These are phyloP conservation scores for Torulaspora indica DNA, from an alignment of 805 yeast species.

Conservation along the genomic window DNA sequence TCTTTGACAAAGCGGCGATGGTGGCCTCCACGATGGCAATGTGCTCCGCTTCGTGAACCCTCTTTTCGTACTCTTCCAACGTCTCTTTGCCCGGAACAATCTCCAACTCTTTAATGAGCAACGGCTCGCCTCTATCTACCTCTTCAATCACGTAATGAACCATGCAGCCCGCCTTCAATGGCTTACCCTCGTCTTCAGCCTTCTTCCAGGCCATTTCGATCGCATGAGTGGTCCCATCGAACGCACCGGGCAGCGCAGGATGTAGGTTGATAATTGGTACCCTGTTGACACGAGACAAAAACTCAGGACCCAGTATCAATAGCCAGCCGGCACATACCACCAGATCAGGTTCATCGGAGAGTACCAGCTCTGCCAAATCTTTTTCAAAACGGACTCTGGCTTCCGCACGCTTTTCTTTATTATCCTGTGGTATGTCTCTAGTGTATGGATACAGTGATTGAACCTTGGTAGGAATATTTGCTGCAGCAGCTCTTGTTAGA, in stretches of 20 bases:
- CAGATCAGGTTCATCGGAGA: conserved; percentile 66
- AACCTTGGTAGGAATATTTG: conserved; percentile 62
- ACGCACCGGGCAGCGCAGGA: conserved; percentile 95
- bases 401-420: conserved; percentile 48
- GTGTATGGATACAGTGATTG: conserved; percentile 74
- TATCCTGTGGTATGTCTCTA: conserved; percentile 66
- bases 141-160: conserved; percentile 94
- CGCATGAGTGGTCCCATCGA: conserved; percentile 90
- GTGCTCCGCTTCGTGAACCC: conserved; percentile 84
- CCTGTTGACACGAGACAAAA: conserved; percentile 58
- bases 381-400: conserved; percentile 70
- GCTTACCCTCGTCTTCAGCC: conserved; percentile 60
- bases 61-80: conserved; percentile 69
- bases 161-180: conserved; percentile 90
- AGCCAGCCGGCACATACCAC: conserved; percentile 99
- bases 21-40: conserved; percentile 92
- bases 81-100: conserved; percentile 62
- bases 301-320: conserved; percentile 78
- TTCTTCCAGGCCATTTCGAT: conserved; percentile 95
- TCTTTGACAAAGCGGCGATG: conserved; percentile 44
- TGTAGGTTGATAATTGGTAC: conserved; percentile 88
- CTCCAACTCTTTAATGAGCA: conserved; percentile 73
- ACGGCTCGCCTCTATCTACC: conserved; percentile 90
- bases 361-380: conserved; percentile 68
- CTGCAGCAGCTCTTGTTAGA: conserved; percentile 66